Conservation (phyloP, 352 stramenopile species). For the Discostella stelligera region DNA sequence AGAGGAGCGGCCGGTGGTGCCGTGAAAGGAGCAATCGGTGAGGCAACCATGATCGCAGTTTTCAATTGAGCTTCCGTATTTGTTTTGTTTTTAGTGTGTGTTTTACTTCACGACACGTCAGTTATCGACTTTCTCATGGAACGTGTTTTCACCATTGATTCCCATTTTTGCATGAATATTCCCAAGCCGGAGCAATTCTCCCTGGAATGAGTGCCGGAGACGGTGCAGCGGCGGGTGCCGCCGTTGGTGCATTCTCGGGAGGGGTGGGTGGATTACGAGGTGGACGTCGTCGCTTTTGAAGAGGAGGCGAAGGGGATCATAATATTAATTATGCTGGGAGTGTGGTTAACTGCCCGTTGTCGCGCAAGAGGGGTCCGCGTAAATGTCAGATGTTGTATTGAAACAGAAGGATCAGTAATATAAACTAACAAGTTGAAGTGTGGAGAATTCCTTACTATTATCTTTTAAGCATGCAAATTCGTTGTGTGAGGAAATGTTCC, state of each 20-base stretch:
- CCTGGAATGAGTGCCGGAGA: conserved; percentile 50
- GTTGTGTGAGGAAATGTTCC: too few species aligned
- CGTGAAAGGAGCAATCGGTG: conserved; percentile 27
- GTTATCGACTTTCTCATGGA: background rate
- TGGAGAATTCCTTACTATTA: too few species aligned
- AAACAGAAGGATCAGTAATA: too few species aligned
- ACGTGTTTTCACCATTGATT: background rate
- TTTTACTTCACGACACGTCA: background rate
- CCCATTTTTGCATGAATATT: background rate
- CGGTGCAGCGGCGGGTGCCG: conserved; percentile 41
- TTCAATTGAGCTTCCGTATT: background rate
- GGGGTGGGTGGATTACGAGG: conserved; percentile 31
- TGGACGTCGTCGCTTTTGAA: conserved; percentile 8
- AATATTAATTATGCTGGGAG: too few species aligned
- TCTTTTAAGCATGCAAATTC: too few species aligned
- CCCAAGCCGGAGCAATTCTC: conserved; percentile 39
- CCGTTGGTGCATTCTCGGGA: conserved; percentile 30
- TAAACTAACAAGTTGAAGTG: too few species aligned
- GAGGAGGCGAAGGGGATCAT: too few species aligned
- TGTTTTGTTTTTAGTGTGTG: background rate
- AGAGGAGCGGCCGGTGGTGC: conserved; percentile 35
- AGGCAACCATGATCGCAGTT: background rate
- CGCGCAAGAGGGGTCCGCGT: too few species aligned
- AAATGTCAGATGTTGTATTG: too few species aligned
- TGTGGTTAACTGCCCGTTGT: too few species aligned